Percentiles rank a stretch among this genome's conserved stretches.
These are phyloP conservation scores for Populus hybrid DNA, from an alignment of 441 rosid genomes.

Conservation along the genomic window DNA sequence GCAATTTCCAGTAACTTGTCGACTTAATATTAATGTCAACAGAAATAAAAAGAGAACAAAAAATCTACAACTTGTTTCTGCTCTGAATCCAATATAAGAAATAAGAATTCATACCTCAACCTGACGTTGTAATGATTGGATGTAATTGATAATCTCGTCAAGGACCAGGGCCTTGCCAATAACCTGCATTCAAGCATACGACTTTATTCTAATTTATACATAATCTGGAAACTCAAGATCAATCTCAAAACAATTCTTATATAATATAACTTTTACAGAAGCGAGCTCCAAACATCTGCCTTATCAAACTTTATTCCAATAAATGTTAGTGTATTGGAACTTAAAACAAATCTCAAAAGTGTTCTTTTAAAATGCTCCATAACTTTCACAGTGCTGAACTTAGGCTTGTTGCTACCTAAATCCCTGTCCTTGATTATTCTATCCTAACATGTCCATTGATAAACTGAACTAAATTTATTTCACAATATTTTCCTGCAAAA, in stretches of 20 bases:
- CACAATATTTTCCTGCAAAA: neutral
- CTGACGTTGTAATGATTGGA: slow-evolving; percentile 75
- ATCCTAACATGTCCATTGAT: neutral
- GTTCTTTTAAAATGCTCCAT: neutral
- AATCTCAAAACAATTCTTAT: neutral
- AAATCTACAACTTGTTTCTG: slow-evolving; percentile 1
- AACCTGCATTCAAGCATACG: slow-evolving; percentile 43
- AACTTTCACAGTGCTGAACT: neutral
- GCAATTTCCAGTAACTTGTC: slow-evolving; percentile 25
- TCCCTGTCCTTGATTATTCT: neutral
- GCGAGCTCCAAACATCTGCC: slow-evolving; percentile 3
- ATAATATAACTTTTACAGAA: neutral
- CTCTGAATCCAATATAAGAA: neutral
- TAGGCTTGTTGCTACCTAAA: neutral
- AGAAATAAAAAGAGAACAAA: neutral
- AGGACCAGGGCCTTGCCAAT: slow-evolving; percentile 86
- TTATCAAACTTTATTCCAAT: neutral
- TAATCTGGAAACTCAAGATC: neutral
- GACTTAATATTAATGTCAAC: slow-evolving; percentile 4
- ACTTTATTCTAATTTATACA: slow-evolving; percentile 2
- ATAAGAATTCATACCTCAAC: slow-evolving; percentile 57
- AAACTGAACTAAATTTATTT: neutral
- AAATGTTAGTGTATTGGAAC: neutral
- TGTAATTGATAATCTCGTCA: slow-evolving; percentile 89
- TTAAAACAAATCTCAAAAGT: neutral